phyloP scores from a whole-genome alignment of 352 stramenopile genomes.

The Globisporangium alternatum region DNA sequence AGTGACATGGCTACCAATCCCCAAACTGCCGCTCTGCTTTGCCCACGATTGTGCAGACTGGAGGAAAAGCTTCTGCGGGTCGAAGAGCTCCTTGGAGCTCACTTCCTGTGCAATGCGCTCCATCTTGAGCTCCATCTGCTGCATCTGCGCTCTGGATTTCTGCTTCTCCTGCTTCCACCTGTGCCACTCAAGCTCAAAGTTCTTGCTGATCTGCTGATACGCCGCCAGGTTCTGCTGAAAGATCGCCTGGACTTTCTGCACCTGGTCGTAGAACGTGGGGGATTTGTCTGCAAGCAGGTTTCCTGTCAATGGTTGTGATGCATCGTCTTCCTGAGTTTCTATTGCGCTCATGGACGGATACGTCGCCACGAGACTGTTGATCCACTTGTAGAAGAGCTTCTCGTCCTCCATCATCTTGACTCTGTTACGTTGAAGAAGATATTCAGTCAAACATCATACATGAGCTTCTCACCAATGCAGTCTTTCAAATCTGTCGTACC shows the following conservation, averaged over 20 bases:
- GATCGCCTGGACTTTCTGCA: slow-evolving; percentile 23
- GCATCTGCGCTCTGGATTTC: slow-evolving; percentile 35
- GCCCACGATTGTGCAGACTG: slow-evolving; percentile 23
- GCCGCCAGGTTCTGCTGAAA: slow-evolving; percentile 26
- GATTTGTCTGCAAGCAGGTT: slow-evolving; percentile 1
- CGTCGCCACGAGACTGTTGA: slow-evolving; percentile 45
- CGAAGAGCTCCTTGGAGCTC: slow-evolving; percentile 37
- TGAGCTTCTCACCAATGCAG: not conserved
- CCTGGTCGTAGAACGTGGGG: slow-evolving; percentile 24
- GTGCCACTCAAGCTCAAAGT: slow-evolving; percentile 34
- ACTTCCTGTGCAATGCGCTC: slow-evolving; percentile 39
- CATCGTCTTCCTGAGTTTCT: not conserved
- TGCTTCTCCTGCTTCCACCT: slow-evolving; percentile 35
- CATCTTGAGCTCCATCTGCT: slow-evolving; percentile 49
- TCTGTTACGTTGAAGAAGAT: slow-evolving; percentile 17
- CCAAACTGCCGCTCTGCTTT: not conserved
- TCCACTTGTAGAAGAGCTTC: slow-evolving; percentile 69
- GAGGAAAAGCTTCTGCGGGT: slow-evolving; percentile 46
- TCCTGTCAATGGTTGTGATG: not conserved
- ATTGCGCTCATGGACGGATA: not conserved
- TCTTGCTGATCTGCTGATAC: slow-evolving; percentile 29
- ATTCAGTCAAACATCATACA: not conserved
- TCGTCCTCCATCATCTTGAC: slow-evolving; percentile 61
- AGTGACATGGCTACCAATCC: too few species aligned
- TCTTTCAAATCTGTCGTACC: slow-evolving; percentile 16